Base-by-base conservation (phyloP, 169 alveolate species). In the Neospora caninum region DNA sequence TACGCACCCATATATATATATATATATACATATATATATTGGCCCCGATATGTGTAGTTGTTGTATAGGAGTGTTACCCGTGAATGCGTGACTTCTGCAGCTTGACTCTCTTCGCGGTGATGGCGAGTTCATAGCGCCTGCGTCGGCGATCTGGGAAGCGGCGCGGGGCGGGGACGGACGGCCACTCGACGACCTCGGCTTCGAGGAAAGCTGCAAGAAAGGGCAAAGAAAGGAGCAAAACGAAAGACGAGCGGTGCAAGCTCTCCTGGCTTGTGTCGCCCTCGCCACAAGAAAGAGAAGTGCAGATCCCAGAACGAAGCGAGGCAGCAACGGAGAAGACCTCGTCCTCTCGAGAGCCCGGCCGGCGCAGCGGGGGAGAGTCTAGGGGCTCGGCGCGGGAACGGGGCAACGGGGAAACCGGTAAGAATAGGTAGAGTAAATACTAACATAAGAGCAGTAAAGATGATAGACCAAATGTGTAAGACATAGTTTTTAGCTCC, bases 141-240 rank as follows among this genome's bases (percentile, higher is more conserved):
- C 86, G 86, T 25, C 45, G 39, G 22, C 86, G 39, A n/a, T 78
- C 45, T 36, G 86, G 86, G 45, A 78, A 78, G 45, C 86, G 86
- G 29, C 20, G 43, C 10, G 86, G 86, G 27, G 86, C 43, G 13
- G 86, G 86, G 39, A 78, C 86, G 20, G 86, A 18, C 7, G 86
- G 86, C 86, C 86, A 78, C 31, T 78, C 86, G 22, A 38, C 86
- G 39, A 25, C 86, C 45, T 78, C 86, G 20, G 86, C 86, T 43
- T 78, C 86, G 39, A 78, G 45, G 27, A 78, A 78, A 13, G 86
- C 86, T 78, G 86, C 20, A n/a, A 78, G 20, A n/a, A 78, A 20
- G 39, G 39, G 13, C 34, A 69, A 6, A 18, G 7, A 2, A 78
- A 78, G 10, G n/a, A 36, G 20, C 41, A 13, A n/a, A 13, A 10